A percentile compares a stretch with the other conserved stretches of the same genome.
Conservation (phyloP, 2,329 filamentous ascomycete species). For the Cercospora brassicicola region DNA sequence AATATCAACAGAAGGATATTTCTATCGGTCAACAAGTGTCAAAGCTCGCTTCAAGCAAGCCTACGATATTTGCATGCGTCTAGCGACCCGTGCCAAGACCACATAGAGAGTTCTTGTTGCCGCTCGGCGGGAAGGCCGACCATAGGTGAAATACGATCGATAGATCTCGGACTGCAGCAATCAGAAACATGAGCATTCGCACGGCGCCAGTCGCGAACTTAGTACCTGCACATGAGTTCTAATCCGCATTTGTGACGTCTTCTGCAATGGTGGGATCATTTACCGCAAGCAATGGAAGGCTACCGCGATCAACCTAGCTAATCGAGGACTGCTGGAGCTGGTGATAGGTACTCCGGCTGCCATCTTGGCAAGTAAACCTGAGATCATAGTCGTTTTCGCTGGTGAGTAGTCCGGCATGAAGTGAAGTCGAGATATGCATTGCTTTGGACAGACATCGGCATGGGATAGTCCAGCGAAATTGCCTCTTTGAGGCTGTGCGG, state of each 20-base stretch:
- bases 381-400: not conserved
- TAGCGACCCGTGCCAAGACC: not conserved
- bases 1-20: too few species aligned
- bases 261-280: not conserved
- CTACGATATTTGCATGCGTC: not conserved
- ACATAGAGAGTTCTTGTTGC: not conserved
- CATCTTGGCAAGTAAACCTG: not conserved
- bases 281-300: not conserved
- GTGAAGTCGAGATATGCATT: not conserved
- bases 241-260: not conserved
- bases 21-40: not conserved
- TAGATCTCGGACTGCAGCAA: not conserved
- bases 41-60: not conserved
- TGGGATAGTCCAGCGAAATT: not conserved
- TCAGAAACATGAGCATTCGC: not conserved
- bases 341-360: not conserved
- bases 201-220: not conserved
- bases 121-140: not conserved
- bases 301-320: not conserved
- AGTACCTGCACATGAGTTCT: not conserved
- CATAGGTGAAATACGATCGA: not conserved
- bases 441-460: not conserved
- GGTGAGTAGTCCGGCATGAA: not conserved
- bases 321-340: not conserved
- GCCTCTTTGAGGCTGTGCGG: slow-evolving; percentile 1